These are phyloP conservation scores for Mentha longifolia DNA, from an alignment of 257 asterid species.

Conservation along the genomic window DNA sequence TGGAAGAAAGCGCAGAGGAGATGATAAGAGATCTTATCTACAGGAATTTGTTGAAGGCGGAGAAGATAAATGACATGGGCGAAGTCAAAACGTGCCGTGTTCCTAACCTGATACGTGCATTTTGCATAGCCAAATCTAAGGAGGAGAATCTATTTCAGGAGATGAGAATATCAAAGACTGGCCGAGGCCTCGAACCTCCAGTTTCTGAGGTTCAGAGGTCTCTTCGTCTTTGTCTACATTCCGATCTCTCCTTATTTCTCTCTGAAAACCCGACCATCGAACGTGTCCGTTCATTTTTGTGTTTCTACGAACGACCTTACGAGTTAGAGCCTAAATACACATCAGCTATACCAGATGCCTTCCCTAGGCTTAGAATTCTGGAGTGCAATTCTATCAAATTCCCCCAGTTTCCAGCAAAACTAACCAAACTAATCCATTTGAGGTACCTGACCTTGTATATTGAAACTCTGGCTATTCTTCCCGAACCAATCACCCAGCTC, in stretches of 20 bases:
- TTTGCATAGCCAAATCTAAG: conserved; percentile 43
- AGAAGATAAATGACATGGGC: conserved; percentile 4
- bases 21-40: conserved; percentile 16
- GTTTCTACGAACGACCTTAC: conserved; percentile 27
- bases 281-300: conserved; percentile 46
- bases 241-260: conserved; percentile 34
- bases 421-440: conserved; percentile 42
- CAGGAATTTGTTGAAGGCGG: conserved; percentile 4
- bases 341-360: conserved; percentile 40
- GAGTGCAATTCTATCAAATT: conserved; percentile 43
- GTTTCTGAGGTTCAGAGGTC: conserved; percentile 20
- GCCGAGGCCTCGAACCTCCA: conserved; percentile 23
- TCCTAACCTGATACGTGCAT: conserved; percentile 47
- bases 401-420: conserved; percentile 30
- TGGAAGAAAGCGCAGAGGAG: conserved; percentile 43
- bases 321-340: neutral
- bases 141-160: conserved; percentile 45
- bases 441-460: conserved; percentile 46
- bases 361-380: conserved; percentile 44
- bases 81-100: conserved; percentile 52
- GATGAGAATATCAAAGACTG: conserved; percentile 23
- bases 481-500: conserved; percentile 35
- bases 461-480: conserved; percentile 34
- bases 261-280: conserved; percentile 23
- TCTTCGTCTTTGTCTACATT: conserved; percentile 55